phyloP scores from a whole-genome alignment of 2,329 filamentous ascomycete species.

The Xylariales sp. region DNA sequence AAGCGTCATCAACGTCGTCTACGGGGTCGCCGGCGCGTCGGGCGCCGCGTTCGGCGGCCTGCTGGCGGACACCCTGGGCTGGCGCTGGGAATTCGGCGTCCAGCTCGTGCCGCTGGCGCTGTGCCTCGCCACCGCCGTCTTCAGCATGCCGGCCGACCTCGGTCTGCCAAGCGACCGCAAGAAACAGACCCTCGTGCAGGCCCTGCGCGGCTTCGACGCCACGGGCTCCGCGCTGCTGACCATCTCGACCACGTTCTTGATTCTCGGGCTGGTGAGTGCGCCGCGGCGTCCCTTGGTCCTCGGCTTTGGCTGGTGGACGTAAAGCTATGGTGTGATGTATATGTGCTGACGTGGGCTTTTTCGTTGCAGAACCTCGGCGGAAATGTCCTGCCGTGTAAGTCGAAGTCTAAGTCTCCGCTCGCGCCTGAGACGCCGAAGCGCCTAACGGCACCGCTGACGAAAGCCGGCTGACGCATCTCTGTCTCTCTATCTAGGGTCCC shows the following conservation, averaged over 20 bases:
- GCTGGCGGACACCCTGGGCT: conserved; percentile 76
- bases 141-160: conserved; percentile 64
- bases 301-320: neutral
- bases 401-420: neutral
- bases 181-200: conserved; percentile 57
- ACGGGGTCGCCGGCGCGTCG: conserved; percentile 66
- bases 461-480: conserved; percentile 1
- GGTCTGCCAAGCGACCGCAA: conserved; percentile 58
- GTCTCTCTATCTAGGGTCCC: conserved; percentile 59
- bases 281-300: neutral
- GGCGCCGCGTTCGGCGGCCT: conserved; percentile 77
- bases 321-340: neutral
- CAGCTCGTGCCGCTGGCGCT: conserved; percentile 65
- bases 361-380: conserved; percentile 66
- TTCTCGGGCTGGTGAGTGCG: conserved; percentile 65
- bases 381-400: conserved; percentile 69
- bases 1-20: conserved; percentile 75
- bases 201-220: conserved; percentile 68
- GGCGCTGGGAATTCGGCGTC: conserved; percentile 77
- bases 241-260: conserved; percentile 65
- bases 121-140: conserved; percentile 57
- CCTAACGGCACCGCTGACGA: too few species aligned
- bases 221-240: conserved; percentile 66
- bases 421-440: neutral
- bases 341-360: conserved; percentile 14